Conservation (phyloP, 768 basidiomycete genomes). For the Arthromyces matolae region DNA sequence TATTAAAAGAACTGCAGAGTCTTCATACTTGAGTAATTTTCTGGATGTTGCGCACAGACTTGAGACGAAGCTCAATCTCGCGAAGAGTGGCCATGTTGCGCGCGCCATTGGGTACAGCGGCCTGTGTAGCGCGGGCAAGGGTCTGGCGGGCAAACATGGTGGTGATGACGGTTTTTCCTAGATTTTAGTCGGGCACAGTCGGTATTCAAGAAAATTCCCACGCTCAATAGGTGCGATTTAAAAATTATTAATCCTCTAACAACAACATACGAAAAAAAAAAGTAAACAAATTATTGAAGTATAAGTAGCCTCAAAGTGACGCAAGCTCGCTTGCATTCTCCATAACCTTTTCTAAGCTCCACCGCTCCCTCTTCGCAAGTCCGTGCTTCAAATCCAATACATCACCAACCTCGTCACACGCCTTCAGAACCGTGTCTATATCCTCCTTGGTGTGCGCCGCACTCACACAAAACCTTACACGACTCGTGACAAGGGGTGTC, state of each 20-base stretch:
- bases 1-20: no score
- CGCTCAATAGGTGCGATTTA: not conserved
- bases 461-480: constrained; percentile 92
- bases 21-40: constrained; percentile 98
- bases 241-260: not conserved
- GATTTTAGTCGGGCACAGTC: constrained; percentile 37
- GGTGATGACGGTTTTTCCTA: constrained; percentile 15
- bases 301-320: not conserved
- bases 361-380: constrained; percentile 50
- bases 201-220: constrained; percentile 17
- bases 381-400: constrained; percentile 88
- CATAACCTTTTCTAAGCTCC: constrained; percentile 74
- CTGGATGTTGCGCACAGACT: constrained; percentile 97
- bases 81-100: constrained; percentile 96
- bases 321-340: constrained; percentile 71
- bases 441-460: constrained; percentile 97
- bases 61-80: constrained; percentile 93
- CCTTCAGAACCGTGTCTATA: constrained; percentile 78
- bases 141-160: constrained; percentile 47
- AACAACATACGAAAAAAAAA: no score
- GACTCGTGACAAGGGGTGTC: constrained; percentile 81
- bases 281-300: no score
- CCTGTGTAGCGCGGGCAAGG: constrained; percentile 37
- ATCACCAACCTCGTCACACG: constrained; percentile 91
- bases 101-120: constrained; percentile 47